Base-by-base conservation (phyloP, 2,329 filamentous ascomycete genomes). In the Ascomycota sp. region DNA sequence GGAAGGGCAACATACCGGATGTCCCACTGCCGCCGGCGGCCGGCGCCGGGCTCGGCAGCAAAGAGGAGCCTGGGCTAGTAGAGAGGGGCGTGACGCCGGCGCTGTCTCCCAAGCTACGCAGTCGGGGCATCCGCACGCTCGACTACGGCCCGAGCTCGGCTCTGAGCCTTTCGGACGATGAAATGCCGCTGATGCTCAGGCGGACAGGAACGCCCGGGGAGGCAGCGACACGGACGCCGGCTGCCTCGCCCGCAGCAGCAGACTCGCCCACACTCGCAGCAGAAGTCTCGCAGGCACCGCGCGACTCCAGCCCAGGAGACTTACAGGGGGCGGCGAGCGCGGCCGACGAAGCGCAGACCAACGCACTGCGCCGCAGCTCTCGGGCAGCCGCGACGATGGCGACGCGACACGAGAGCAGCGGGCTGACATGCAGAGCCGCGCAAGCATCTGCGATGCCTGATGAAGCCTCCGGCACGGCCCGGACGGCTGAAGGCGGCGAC, bases 81-180 rank as follows among this genome's bases (percentile, higher is more conserved):
- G 16, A 21, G 5, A 21, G n/a, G 8, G 30, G 25, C 9, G 9
- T 24, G n/a, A 13, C 30, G 11, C 30, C 30, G 7, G 30, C 30
- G 30, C 21, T 9, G 16, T 25, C 16, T 9, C 16, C 9, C 5
- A 10, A 10, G 16, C 16, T 21, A 21, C 16, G 16, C 16, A 21
- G 5, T 21, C 16, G 16, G 16, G 16, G 16, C 16, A 21, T 21
- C 16, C 16, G 16, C 16, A 21, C 16, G 16, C 16, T 21, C 16
- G 16, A 21, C 16, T 21, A 21, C 16, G 16, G 16, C 16, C 6
- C 30, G 6, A 25, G 37, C 12, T 33, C 43, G n/a, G 36, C 41
- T 2, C 45, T 43, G 33, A 40, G 41, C 6, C 44, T 56, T 6
- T 56, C 53, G 6, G 52, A 56, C 32, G 53, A 56, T 12, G 53